These are phyloP conservation scores for Colletotrichum phormii DNA, from an alignment of 2,329 filamentous ascomycete genomes.

Conservation along the genomic window DNA sequence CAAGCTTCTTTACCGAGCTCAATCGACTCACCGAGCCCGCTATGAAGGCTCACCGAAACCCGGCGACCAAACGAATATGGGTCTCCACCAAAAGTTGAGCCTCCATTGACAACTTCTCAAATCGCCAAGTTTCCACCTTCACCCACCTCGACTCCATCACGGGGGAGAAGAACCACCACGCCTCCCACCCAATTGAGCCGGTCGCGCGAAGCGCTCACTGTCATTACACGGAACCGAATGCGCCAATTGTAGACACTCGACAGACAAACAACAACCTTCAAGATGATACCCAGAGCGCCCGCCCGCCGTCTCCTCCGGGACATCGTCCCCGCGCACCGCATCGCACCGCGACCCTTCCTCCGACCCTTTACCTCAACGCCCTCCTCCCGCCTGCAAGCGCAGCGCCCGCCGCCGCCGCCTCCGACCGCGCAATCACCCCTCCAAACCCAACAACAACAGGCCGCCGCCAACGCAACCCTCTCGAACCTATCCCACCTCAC, in stretches of 20 bases:
- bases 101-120: neutral
- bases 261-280: neutral
- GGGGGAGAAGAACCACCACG: neutral
- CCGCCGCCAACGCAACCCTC: slow-evolving; percentile 27
- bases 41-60: slow-evolving; percentile 8
- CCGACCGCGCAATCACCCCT: neutral
- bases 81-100: slow-evolving; percentile 24
- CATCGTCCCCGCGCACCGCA: slow-evolving; percentile 12
- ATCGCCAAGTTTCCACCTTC: neutral
- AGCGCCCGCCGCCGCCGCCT: neutral
- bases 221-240: neutral
- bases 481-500: slow-evolving; percentile 37
- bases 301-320: slow-evolving; percentile 30
- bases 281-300: slow-evolving; percentile 26
- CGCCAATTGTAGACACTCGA: neutral
- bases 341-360: slow-evolving; percentile 14
- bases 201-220: neutral
- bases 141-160: neutral
- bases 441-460: slow-evolving; percentile 1
- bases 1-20: neutral
- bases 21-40: neutral
- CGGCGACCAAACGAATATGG: neutral
- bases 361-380: slow-evolving; percentile 26
- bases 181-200: neutral
- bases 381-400: slow-evolving; percentile 1